These are phyloP conservation scores for Sarocladiaceae sp. DNA, from an alignment of 2,329 filamentous ascomycete species.

Conservation along the genomic window DNA sequence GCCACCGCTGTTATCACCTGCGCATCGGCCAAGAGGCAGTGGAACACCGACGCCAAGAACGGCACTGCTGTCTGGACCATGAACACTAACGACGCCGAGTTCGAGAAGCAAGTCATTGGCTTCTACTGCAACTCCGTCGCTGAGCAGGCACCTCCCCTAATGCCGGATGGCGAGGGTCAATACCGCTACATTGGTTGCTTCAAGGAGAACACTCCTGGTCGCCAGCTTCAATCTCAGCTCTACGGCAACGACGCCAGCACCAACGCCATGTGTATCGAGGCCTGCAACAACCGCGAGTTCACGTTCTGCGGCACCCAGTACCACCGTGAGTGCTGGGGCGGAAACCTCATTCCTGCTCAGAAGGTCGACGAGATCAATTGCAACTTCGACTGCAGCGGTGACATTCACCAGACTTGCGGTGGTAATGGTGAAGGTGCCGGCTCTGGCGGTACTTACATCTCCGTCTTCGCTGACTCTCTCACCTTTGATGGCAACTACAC, in stretches of 20 bases:
- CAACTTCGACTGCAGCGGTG: constrained; percentile 46
- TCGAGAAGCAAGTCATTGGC: constrained; percentile 47
- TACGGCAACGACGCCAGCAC: constrained; percentile 37
- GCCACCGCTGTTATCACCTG: constrained; percentile 50
- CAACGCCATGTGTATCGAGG: constrained; percentile 39
- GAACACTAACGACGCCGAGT: constrained; percentile 49
- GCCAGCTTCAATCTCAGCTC: constrained; percentile 42
- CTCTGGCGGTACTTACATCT: constrained; percentile 38
- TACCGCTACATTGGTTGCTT: constrained; percentile 53
- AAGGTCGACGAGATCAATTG: constrained; percentile 43
- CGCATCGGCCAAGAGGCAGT: constrained; percentile 51
- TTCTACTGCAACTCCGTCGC: constrained; percentile 49
- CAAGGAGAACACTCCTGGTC: constrained; percentile 50
- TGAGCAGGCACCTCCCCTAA: constrained; percentile 47
- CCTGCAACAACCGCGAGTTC: constrained; percentile 31
- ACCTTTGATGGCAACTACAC: constrained; percentile 24
- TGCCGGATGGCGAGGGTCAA: constrained; percentile 36
- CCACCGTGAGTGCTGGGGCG: constrained; percentile 50
- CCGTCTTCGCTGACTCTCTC: constrained; percentile 38
- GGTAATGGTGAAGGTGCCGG: constrained; percentile 37
- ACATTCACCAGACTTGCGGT: constrained; percentile 47
- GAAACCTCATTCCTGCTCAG: constrained; percentile 39
- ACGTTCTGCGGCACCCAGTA: constrained; percentile 47
- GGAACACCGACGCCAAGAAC: constrained; percentile 48
- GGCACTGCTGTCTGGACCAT: constrained; percentile 50